Evolutionary conservation across 176 grass and related monocot genomes (phyloP), one percentile per base, ranked within the genome.

Genomic region (Canna indica): DNA sequence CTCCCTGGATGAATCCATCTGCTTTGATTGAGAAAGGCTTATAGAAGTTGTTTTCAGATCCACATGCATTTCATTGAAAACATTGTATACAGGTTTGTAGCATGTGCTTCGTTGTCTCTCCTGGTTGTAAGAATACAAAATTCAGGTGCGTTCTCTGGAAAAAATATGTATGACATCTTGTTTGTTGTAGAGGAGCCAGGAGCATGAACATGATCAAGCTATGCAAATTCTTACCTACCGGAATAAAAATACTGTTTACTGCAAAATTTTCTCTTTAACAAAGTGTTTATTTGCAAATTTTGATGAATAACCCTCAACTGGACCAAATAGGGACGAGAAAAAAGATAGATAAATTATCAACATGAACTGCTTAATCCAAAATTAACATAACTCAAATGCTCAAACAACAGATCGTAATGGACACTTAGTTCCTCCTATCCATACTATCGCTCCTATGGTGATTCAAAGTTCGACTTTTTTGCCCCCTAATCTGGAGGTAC

Each of bases 1-100:
- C 27, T 82, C 92, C 47, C 29, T 84, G 18, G 67, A 71, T 79
- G 82, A 52, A 34, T 74, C 59, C 67, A 18, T 42, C 2, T 53
- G 31, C 16, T 64, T 64, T 15, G 32, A 20, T 8, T 64, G 60
- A 64, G 31, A 27, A 34, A 34, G 14, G 17, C 30, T 35, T 22
- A 35, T 64, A 35, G 60, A 17, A 20, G 60, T 4, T 35, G 14
- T 34, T 64, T 35, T 64, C 60, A 64, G 27, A 64, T 64, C 60
- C 32, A 7, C 31, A 20, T 35, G 60, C 31, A 64, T 36, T 35
- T 64, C 4, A 35, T 35, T 22, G 60, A 22, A 64, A 15, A 12
- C 7, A 35, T 15, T 64, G 60, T 7, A 25, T 35, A 20, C 60
- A 33, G 15, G 31, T 35, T 35, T 35, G 14, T 34, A 6, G 20